Evolutionary conservation across 177 flowering plant genomes (phyloP).

Genomic region (Telopea speciosissima): DNA sequence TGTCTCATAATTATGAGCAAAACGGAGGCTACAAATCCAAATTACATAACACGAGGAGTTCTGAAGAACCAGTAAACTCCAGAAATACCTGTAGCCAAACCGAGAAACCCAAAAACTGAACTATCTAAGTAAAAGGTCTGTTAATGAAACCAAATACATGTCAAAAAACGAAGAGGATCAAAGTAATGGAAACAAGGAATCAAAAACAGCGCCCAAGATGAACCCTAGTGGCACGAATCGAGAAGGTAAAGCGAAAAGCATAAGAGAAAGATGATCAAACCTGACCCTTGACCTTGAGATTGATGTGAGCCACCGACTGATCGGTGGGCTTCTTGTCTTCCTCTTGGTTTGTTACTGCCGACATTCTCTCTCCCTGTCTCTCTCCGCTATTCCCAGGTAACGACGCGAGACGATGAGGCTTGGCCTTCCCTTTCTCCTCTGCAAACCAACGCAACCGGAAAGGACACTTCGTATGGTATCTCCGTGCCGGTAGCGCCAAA

Average conservation of each 20-base stretch:
- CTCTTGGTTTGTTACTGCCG: constrained; percentile 29
- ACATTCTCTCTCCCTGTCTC: constrained; percentile 1
- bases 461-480: too few relatives aligned
- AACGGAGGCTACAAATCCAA: too few relatives aligned
- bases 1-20: too few relatives aligned
- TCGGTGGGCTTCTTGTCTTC: constrained; percentile 39
- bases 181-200: neutral
- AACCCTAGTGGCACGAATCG: neutral
- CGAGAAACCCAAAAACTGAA: neutral
- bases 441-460: neutral
- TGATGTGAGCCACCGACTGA: constrained; percentile 29
- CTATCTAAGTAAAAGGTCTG: neutral
- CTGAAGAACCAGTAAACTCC: too few relatives aligned
- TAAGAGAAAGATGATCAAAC: constrained; percentile 12
- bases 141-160: too few relatives aligned
- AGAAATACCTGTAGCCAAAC: too few relatives aligned
- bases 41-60: too few relatives aligned
- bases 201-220: neutral
- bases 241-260: neutral
- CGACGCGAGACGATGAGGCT: neutral
- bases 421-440: neutral
- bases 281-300: constrained; percentile 45
- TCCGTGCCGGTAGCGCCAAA: too few relatives aligned
- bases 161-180: neutral
- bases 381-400: too few relatives aligned